phyloP scores from a whole-genome alignment of 495 filamentous ascomycete species.

The Aspergillus coremiiformis region DNA sequence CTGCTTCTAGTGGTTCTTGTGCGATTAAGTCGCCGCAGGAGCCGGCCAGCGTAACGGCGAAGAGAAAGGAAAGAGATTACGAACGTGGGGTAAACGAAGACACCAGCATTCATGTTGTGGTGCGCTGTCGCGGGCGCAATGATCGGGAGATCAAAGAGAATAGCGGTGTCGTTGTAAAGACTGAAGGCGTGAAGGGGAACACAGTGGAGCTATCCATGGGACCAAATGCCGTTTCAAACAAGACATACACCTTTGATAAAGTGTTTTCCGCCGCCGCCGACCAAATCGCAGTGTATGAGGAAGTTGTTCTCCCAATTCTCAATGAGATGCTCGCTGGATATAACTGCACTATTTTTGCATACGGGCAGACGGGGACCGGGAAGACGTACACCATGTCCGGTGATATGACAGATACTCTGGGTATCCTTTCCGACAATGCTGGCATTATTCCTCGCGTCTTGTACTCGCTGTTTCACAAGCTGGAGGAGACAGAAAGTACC shows the following conservation, averaged over 20 bases:
- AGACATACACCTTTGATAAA: constrained; percentile 93
- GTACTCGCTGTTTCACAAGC: constrained; percentile 74
- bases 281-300: constrained; percentile 85
- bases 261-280: constrained; percentile 96
- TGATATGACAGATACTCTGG: constrained; percentile 82
- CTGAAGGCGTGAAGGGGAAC: constrained; percentile 78
- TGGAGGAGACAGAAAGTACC: constrained; percentile 77
- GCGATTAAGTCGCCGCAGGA: constrained; percentile 33
- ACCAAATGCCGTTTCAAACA: constrained; percentile 84
- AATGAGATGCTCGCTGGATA: constrained; percentile 97
- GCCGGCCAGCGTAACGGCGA: constrained; percentile 42
- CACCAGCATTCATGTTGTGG: constrained; percentile 96
- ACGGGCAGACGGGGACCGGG: constrained; percentile 94
- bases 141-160: constrained; percentile 89
- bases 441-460: constrained; percentile 90
- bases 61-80: constrained; percentile 78
- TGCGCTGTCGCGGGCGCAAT: constrained; percentile 86
- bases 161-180: constrained; percentile 81
- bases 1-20: constrained; percentile 40
- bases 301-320: constrained; percentile 83
- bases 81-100: constrained; percentile 67
- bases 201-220: constrained; percentile 86
- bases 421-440: constrained; percentile 79
- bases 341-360: constrained; percentile 98
- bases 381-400: constrained; percentile 99